Conservation (phyloP, 306 rosid species). For the Comarum palustre region DNA sequence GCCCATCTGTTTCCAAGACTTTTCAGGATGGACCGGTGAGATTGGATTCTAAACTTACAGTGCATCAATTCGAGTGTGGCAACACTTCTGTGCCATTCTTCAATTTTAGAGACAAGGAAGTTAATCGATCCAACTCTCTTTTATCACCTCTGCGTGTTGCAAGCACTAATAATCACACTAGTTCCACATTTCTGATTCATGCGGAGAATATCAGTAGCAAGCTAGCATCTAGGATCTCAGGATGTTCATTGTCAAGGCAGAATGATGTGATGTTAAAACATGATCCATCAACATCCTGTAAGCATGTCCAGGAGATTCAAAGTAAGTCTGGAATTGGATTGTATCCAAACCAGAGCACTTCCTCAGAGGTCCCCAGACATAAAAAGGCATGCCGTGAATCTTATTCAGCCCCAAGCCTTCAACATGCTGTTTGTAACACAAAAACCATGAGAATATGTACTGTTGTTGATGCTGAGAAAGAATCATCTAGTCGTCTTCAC, state of each 20-base stretch:
- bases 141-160: conserved; percentile 33
- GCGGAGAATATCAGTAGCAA: conserved; percentile 45
- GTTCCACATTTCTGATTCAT: conserved; percentile 42
- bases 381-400: conserved; percentile 31
- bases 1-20: conserved; percentile 38
- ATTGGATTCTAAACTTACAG: conserved; percentile 43
- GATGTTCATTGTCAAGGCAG: conserved; percentile 39
- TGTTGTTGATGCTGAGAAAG: conserved; percentile 47
- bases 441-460: conserved; percentile 49
- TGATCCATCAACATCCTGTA: conserved; percentile 39
- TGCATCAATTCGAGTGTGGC: conserved; percentile 33
- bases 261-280: conserved; percentile 33
- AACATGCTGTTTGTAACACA: conserved; percentile 40
- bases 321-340: conserved; percentile 27
- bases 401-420: conserved; percentile 39
- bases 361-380: conserved; percentile 32
- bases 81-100: conserved; percentile 37
- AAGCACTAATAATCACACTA: conserved; percentile 28
- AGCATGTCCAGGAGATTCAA: conserved; percentile 42
- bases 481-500: conserved; percentile 43
- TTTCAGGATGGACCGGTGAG: conserved; percentile 28
- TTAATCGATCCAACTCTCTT: conserved; percentile 37
- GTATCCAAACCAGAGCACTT: conserved; percentile 35
- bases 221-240: conserved; percentile 35
- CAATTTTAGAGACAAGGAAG: conserved; percentile 27